A percentile compares a stretch with the other conserved stretches of the same genome.
Conservation (phyloP, 305 asterid genomes). For the Solanum hybrid region DNA sequence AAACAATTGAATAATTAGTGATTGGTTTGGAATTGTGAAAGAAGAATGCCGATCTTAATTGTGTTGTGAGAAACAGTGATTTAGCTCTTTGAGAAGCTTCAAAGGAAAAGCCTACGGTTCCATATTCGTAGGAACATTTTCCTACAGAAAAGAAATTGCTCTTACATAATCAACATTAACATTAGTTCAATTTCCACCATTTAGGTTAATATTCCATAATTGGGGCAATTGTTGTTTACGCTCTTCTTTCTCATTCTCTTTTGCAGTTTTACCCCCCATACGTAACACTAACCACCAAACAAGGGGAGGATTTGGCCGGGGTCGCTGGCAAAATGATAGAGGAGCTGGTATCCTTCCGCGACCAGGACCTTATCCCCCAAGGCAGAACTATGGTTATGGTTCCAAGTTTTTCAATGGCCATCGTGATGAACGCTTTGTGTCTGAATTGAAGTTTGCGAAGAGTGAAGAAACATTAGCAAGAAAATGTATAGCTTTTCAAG, state of each 20-base stretch:
- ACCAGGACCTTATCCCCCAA: conserved; percentile 81
- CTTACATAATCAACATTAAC: not conserved
- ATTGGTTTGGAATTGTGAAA: not conserved
- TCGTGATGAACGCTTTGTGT: conserved; percentile 93
- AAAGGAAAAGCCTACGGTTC: not conserved
- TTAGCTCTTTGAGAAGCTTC: not conserved
- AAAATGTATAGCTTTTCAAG: conserved; percentile 70
- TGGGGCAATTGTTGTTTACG: not conserved
- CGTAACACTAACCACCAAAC: conserved; percentile 48
- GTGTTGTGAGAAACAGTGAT: not conserved
- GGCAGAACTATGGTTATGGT: conserved; percentile 59
- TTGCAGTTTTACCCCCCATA: conserved; percentile 61
- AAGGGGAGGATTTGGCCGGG: conserved; percentile 78
- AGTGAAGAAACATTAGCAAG: conserved; percentile 94
- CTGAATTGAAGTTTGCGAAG: conserved; percentile 81
- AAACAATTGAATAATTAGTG: not conserved
- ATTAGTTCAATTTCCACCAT: not conserved
- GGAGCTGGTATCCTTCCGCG: conserved; percentile 88
- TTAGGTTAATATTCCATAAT: not conserved
- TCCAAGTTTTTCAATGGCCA: conserved; percentile 46
- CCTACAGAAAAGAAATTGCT: not conserved
- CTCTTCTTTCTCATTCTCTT: conserved; percentile 5
- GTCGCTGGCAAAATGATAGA: conserved; percentile 88
- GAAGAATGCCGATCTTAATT: not conserved
- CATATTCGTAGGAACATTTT: not conserved